Evolutionary conservation across 2,329 filamentous ascomycete species (phyloP).

Genomic region (Pseudogymnoascus sp.): DNA sequence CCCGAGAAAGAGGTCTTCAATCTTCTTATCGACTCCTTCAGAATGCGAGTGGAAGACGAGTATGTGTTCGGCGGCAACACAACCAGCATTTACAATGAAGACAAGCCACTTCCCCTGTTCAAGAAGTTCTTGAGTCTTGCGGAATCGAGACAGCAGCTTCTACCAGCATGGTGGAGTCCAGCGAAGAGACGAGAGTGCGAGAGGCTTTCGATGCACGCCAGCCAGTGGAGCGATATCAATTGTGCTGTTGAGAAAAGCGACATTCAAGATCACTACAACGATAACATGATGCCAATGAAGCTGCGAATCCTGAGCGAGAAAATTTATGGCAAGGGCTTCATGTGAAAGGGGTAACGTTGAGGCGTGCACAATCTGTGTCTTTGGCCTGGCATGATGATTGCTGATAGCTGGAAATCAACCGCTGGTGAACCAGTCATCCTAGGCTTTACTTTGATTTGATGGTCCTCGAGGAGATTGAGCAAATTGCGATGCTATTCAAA

Average conservation of each 20-base stretch:
- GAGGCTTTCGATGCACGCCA: constrained; percentile 5
- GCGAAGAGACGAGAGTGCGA: constrained; percentile 13
- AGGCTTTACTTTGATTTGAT: background rate
- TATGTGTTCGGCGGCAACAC: constrained; percentile 9
- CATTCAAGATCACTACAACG: constrained; percentile 14
- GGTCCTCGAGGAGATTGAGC: background rate
- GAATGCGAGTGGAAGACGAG: constrained; percentile 16
- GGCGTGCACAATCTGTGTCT: background rate
- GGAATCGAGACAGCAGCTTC: constrained; percentile 10
- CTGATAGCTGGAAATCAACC: background rate
- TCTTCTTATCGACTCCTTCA: constrained; percentile 16
- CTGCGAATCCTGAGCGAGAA: constrained; percentile 16
- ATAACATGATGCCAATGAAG: constrained; percentile 14
- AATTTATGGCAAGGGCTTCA: constrained; percentile 9
- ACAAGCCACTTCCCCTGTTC: constrained; percentile 11
- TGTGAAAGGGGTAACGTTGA: background rate
- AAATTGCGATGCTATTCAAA: background rate
- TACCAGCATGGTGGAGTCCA: constrained; percentile 14
- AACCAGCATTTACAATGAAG: constrained; percentile 10
- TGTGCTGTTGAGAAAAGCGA: constrained; percentile 15
- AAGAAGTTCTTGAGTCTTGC: constrained; percentile 15
- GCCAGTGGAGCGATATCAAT: constrained; percentile 10
- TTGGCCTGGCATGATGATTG: background rate
- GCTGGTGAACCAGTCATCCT: background rate
- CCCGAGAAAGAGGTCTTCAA: constrained; percentile 12